These are phyloP conservation scores for Acanthamoeba triangularis DNA, from an alignment of 208 protist genomes.

Conservation along the genomic window DNA sequence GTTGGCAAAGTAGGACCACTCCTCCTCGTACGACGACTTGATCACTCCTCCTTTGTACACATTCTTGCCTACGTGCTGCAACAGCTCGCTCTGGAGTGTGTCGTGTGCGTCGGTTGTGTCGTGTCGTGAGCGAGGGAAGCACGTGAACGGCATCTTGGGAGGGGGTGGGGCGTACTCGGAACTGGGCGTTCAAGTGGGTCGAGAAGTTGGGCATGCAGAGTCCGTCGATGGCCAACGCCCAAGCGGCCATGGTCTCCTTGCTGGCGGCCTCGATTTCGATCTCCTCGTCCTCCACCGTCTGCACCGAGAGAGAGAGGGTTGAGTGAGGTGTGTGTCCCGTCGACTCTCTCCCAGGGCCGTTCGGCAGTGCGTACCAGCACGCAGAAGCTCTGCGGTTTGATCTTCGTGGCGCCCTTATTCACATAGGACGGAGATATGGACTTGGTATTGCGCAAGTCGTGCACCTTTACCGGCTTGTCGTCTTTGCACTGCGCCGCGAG, in stretches of 20 bases:
- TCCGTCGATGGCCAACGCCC: slow-evolving; percentile 42
- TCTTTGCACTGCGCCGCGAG: neutral
- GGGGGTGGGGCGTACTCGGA: neutral
- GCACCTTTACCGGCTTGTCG: slow-evolving; percentile 22
- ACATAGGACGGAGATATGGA: slow-evolving; percentile 37
- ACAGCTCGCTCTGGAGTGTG: slow-evolving; percentile 38
- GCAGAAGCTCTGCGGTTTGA: slow-evolving; percentile 59
- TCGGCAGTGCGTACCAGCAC: neutral
- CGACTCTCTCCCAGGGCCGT: too few relatives aligned
- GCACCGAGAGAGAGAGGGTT: neutral
- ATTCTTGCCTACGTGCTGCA: slow-evolving; percentile 52
- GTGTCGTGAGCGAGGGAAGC: neutral
- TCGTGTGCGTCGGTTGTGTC: neutral
- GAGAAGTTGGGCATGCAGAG: slow-evolving; percentile 63
- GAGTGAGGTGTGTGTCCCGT: neutral
- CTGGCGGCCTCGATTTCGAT: slow-evolving; percentile 43
- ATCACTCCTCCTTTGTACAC: slow-evolving; percentile 69
- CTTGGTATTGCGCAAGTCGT: slow-evolving; percentile 68
- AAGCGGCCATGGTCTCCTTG: slow-evolving; percentile 49
- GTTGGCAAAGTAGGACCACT: slow-evolving; percentile 68
- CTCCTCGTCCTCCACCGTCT: slow-evolving; percentile 64
- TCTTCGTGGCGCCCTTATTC: slow-evolving; percentile 51
- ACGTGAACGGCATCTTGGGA: neutral
- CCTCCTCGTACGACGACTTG: slow-evolving; percentile 77
- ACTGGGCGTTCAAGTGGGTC: slow-evolving; percentile 44